These are phyloP conservation scores for Beta lomatogona DNA, from an alignment of 179 eudicot genomes.

Conservation along the genomic window DNA sequence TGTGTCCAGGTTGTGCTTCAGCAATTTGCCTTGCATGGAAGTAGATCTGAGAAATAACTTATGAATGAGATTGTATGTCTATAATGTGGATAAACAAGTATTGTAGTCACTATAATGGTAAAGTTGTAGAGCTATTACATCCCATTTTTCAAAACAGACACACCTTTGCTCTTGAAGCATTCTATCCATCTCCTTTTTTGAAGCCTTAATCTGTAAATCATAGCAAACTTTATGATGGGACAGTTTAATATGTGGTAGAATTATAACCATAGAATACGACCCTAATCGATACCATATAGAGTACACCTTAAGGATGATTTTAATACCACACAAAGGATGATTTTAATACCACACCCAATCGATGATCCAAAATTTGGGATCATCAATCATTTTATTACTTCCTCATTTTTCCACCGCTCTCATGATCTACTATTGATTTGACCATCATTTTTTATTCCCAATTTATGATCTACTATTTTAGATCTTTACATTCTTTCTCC, in stretches of 20 bases:
- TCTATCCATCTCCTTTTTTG: constrained; percentile 79
- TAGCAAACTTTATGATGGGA: constrained; percentile 10
- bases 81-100: not conserved
- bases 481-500: no score
- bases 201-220: constrained; percentile 65
- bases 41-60: constrained; percentile 49
- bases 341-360: no score
- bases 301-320: no score
- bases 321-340: no score
- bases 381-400: no score
- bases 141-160: constrained; percentile 13
- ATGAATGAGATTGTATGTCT: not conserved
- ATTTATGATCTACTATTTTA: no score
- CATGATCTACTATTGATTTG: no score
- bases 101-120: constrained; percentile 1
- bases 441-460: no score
- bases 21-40: constrained; percentile 82
- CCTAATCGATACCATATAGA: no score
- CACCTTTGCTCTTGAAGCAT: constrained; percentile 82
- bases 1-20: constrained; percentile 86
- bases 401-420: no score
- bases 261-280: no score
- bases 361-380: no score
- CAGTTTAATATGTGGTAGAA: not conserved
- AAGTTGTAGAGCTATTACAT: not conserved